Base-by-base conservation (phyloP, 768 basidiomycete species). In the Collybiopsis confluens region DNA sequence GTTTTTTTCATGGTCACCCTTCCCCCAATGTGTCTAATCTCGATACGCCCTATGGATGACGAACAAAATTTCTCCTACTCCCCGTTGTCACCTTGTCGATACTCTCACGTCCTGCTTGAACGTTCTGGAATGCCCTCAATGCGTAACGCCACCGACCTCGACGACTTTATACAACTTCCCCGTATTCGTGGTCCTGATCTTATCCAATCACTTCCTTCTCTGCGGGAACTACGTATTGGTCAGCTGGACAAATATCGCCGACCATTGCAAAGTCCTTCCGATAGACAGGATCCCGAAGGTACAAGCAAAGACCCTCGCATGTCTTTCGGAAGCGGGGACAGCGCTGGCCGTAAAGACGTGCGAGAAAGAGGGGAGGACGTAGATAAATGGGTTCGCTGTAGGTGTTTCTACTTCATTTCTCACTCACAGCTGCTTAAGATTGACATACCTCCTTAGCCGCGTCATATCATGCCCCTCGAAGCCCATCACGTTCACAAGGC, bases 331-430 rank as follows among this genome's bases (percentile, higher is more conserved):
- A 16, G 30, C 9, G 21, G 9, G 43, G 45, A 43, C 30, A 21
- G 49, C 18, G n/a, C n/a, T n/a, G 64, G 60, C n/a, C 42, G 49
- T 36, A 57, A 45, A 28, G n/a, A 52, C 45, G 52, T 59, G 33
- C 46, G 55, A 26, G 55, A 58, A 10, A 52, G 54, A 55, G 61
- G 59, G 23, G 61, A 59, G 24, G 67, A 64, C 18, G 59, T 73
- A 2, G 68, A 71, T 7, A 64, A 68, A 42, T 76, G 75, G 75
- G 57, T 76, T 15, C 67, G 75, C 64, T 64, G 74, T 73, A 18
- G 9, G 64, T 61, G 10, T 44, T 51, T 28, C 43, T 44, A 4
- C 11, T 44, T 24, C 26, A 21, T 8, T 44, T 44, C 21, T 44
- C 8, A n/a, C 18, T 48, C n/a, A 30, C 18, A 33, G n/a, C 47